Conservation (phyloP, 495 filamentous ascomycete genomes). For the Daldinia caldariorum region DNA sequence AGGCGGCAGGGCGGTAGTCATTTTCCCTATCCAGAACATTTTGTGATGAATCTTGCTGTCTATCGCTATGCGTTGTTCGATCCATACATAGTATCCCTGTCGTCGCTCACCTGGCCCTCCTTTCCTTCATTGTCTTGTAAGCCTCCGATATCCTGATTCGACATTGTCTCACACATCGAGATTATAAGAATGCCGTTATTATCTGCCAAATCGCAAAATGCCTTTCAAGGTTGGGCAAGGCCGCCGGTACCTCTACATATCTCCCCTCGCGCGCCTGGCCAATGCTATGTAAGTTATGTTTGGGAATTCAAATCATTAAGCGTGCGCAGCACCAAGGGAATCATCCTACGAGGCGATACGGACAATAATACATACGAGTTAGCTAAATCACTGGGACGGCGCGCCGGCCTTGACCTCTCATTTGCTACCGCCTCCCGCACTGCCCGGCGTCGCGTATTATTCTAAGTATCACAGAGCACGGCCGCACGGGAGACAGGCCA, state of each 20-base stretch:
- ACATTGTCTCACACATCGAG: constrained; percentile 43
- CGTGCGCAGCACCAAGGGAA: constrained; percentile 26
- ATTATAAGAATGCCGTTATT: constrained; percentile 45
- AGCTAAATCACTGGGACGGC: constrained; percentile 24
- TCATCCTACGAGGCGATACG: constrained; percentile 29
- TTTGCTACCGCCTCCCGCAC: constrained; percentile 35
- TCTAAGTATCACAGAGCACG: constrained; percentile 28
- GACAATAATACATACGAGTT: constrained; percentile 36
- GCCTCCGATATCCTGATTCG: constrained; percentile 41
- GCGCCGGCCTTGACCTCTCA: constrained; percentile 14
- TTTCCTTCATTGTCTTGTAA: constrained; percentile 34
- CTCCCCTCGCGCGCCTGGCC: constrained; percentile 30
- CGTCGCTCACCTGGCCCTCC: constrained; percentile 40
- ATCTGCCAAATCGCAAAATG: constrained; percentile 37
- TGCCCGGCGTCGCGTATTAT: constrained; percentile 31
- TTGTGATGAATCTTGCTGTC: constrained; percentile 27
- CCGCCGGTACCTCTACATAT: constrained; percentile 16
- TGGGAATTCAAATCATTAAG: constrained; percentile 21
- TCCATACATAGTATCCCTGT: constrained; percentile 33
- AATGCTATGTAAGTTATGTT: constrained; percentile 13
- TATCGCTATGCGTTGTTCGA: constrained; percentile 43
- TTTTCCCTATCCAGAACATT: constrained; percentile 29
- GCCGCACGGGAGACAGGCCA: constrained; percentile 33
- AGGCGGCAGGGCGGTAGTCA: constrained; percentile 28
- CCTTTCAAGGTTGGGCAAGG: constrained; percentile 26